Conservation (phyloP, 352 stramenopile species). For the Nothophytophthora sp. region DNA sequence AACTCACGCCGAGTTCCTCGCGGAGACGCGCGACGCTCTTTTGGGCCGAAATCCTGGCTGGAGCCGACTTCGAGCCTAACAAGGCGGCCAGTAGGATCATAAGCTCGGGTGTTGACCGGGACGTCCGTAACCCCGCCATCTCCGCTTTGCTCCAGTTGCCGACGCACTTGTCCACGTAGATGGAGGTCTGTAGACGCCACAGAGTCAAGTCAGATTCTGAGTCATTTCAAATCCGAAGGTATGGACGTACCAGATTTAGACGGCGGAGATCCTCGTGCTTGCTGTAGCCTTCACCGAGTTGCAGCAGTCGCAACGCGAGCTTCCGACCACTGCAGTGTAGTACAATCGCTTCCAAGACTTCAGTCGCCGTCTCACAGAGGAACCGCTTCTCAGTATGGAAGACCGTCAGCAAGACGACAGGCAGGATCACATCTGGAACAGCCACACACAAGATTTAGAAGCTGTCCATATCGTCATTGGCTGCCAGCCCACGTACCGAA, state of each 20-base stretch:
- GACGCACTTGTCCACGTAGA: conserved; percentile 69
- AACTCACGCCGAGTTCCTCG: conserved; percentile 39
- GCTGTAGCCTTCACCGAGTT: conserved; percentile 25
- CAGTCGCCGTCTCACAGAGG: conserved; percentile 55
- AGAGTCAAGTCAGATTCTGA: neutral
- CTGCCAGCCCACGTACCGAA: conserved; percentile 53
- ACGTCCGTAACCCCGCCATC: conserved; percentile 26
- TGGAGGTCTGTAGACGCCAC: conserved; percentile 29
- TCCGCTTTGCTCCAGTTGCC: conserved; percentile 32
- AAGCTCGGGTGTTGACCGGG: conserved; percentile 8
- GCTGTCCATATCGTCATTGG: too few relatives aligned
- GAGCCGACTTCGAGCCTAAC: conserved; percentile 44
- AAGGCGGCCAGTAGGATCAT: conserved; percentile 30
- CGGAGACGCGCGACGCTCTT: conserved; percentile 40
- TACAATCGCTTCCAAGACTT: conserved; percentile 58
- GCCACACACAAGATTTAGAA: neutral
- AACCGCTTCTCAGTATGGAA: conserved; percentile 62
- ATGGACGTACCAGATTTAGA: conserved; percentile 57
- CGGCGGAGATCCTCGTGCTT: conserved; percentile 41
- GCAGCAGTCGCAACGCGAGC: conserved; percentile 36
- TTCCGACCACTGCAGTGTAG: conserved; percentile 52
- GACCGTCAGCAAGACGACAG: conserved; percentile 37
- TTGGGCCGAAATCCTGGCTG: conserved; percentile 44
- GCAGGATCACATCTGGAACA: conserved; percentile 45
- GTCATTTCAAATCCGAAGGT: too few relatives aligned